Base-by-base conservation (phyloP, 169 alveolate genomes). In the Cryptosporidium ryanae region DNA sequence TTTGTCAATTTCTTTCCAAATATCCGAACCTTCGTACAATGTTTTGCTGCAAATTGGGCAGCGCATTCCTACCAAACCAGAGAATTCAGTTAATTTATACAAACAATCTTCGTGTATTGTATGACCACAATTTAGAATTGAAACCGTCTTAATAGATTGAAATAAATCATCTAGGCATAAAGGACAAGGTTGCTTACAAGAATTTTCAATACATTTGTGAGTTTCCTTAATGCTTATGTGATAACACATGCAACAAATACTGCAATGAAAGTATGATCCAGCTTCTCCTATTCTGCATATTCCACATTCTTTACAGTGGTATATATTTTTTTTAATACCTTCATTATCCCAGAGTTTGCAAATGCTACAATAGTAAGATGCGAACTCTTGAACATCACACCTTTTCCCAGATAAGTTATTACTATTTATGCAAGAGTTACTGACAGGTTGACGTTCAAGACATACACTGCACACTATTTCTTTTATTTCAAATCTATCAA, bases 241-340 rank as follows among this genome's bases (percentile, higher is more conserved):
- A 84, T 90, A 90, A 63, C 93, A 90, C 84, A 90, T 90, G 34
- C 90, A 84, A 68, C 93, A 90, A 10, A 87, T 82, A 6, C 82
- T 61, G 81, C 97, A 94, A 84, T 94, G 97, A 43, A 93, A 94
- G 82, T 32, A 89, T 49, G 92, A 84, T 34, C 90, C 94, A 21
- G 61, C 57, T 0, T 93, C 94, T 21, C 96, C 96, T 12, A 66
- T 82, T 81, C 97, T 91, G 82, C 97, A 94, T 5, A 94, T 92
- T 23, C 95, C 95, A 65, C 97, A 94, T 43, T 82, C 91, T 29
- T 91, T 91, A 82, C 97, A 94, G 83, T 94, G 97, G 55, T 71
- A 94, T 44, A 93, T 90, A 81, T 87, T 50, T 71, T 91, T 91
- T 43, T 90, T 89, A 52, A 65, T 57, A 25, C 91, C 93, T 57